A percentile compares a stretch with the other conserved stretches of the same genome.
These are phyloP conservation scores for Fusarium protoensiforme DNA, from an alignment of 2,329 filamentous ascomycete genomes.

Conservation along the genomic window DNA sequence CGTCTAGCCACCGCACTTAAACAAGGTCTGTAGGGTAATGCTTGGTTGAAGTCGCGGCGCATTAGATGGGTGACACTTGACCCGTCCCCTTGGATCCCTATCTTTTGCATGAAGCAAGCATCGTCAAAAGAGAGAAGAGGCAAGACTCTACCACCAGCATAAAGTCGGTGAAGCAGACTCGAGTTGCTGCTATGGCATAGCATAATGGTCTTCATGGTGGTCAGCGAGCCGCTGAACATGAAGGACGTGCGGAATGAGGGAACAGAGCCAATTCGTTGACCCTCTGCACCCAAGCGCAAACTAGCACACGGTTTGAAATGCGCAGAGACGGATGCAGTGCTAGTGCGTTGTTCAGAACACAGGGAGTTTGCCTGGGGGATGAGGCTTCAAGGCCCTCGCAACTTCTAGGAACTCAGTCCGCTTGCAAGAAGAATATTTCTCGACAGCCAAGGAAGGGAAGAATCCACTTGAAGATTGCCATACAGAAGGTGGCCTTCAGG, in stretches of 20 bases:
- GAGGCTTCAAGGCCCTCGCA: neutral
- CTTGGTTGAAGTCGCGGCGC: neutral
- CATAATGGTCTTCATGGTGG: neutral
- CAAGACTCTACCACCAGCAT: neutral
- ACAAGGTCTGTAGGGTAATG: neutral
- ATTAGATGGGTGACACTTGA: neutral
- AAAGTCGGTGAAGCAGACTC: neutral
- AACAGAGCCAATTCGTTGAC: neutral
- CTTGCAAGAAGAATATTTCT: neutral
- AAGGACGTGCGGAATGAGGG: neutral
- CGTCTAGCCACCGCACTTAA: slow-evolving; percentile 2
- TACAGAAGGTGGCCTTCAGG: neutral
- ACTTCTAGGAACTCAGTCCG: slow-evolving; percentile 4
- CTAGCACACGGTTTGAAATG: slow-evolving; percentile 1
- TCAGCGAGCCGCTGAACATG: neutral
- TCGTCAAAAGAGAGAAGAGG: neutral
- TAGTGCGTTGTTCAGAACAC: neutral
- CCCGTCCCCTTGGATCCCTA: neutral
- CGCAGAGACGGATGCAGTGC: neutral
- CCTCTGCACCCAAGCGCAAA: neutral
- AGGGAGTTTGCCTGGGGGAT: neutral
- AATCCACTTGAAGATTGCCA: neutral
- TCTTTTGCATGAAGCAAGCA: neutral
- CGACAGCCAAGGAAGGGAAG: neutral
- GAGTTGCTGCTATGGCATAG: neutral